These are phyloP conservation scores for Pythium monospermum DNA, from an alignment of 352 stramenopile genomes.

Conservation along the genomic window DNA sequence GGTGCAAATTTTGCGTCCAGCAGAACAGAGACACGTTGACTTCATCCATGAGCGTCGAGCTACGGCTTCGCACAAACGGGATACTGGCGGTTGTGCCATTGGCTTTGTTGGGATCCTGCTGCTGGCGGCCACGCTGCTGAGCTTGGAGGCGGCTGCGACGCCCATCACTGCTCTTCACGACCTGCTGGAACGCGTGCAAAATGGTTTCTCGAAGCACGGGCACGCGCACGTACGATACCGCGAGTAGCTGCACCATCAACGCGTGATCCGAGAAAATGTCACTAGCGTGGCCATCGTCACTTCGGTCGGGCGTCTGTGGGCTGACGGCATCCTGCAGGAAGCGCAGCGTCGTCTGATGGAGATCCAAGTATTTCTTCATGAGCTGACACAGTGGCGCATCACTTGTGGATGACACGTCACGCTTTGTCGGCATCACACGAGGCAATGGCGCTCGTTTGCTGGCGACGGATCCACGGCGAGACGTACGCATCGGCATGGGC, in stretches of 20 bases:
- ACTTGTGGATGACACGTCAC: slow-evolving; percentile 16
- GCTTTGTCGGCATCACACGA: slow-evolving; percentile 15
- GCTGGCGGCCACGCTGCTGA: slow-evolving; percentile 9
- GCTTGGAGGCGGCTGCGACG: not conserved
- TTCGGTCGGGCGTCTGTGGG: slow-evolving; percentile 20
- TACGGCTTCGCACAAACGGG: slow-evolving; percentile 17
- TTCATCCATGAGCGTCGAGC: slow-evolving; percentile 34
- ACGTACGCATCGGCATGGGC: slow-evolving; percentile 17
- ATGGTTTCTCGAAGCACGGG: slow-evolving; percentile 49
- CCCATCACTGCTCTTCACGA: slow-evolving; percentile 14
- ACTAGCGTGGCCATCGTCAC: slow-evolving; percentile 4
- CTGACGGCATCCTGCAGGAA: slow-evolving; percentile 32
- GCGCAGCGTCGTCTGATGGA: slow-evolving; percentile 61
- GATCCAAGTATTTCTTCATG: slow-evolving; percentile 44
- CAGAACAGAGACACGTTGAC: slow-evolving; percentile 48
- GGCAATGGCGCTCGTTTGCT: slow-evolving; percentile 6
- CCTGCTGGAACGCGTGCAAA: slow-evolving; percentile 32
- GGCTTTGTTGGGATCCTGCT: not conserved
- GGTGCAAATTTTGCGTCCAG: slow-evolving; percentile 43
- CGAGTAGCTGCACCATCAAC: slow-evolving; percentile 39
- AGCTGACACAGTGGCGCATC: slow-evolving; percentile 39
- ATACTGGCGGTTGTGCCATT: not conserved
- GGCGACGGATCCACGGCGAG: slow-evolving; percentile 22
- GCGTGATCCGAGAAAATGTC: slow-evolving; percentile 10
- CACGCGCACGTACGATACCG: slow-evolving; percentile 50